Conservation (phyloP, 768 basidiomycete genomes). For the Collybia nuda region DNA sequence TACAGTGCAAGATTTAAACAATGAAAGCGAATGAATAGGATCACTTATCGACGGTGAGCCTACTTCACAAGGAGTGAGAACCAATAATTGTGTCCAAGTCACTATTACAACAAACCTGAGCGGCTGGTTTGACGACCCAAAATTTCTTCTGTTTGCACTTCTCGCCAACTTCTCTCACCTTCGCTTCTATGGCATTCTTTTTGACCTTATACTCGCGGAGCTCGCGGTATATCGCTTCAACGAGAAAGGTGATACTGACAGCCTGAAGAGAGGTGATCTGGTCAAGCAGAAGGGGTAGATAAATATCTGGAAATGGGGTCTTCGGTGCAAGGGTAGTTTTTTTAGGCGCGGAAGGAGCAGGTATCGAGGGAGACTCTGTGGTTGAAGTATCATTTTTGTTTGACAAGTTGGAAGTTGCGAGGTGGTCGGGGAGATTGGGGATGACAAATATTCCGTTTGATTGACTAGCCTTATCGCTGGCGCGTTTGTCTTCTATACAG, state of each 20-base stretch:
- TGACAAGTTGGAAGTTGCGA: slow-evolving; percentile 18
- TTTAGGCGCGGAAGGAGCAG: slow-evolving; percentile 20
- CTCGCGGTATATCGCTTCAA: slow-evolving; percentile 73
- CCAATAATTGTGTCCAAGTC: background rate
- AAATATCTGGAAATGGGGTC: slow-evolving; percentile 65
- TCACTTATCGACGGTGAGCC: slow-evolving; percentile 8
- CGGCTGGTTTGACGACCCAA: slow-evolving; percentile 64
- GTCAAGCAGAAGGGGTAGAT: slow-evolving; percentile 59
- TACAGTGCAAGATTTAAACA: too few species aligned
- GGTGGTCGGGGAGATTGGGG: slow-evolving; percentile 41
- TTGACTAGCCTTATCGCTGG: slow-evolving; percentile 21
- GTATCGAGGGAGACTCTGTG: slow-evolving; percentile 10
- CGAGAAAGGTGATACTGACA: slow-evolving; percentile 60
- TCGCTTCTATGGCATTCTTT: slow-evolving; percentile 83
- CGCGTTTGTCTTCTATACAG: slow-evolving; percentile 35
- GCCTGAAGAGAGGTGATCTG: slow-evolving; percentile 64
- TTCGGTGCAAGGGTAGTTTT: slow-evolving; percentile 42
- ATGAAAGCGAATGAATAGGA: background rate
- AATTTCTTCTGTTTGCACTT: slow-evolving; percentile 72
- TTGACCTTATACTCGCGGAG: slow-evolving; percentile 70
- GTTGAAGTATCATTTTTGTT: slow-evolving; percentile 11
- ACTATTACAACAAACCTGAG: slow-evolving; percentile 19
- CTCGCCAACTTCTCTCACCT: slow-evolving; percentile 73
- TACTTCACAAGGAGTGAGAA: background rate
- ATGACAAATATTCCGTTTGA: slow-evolving; percentile 41